A percentile compares a stretch with the other conserved stretches of the same genome.
phyloP scores from a whole-genome alignment of 2,329 filamentous ascomycete species.

The Paradendryphiella salina region DNA sequence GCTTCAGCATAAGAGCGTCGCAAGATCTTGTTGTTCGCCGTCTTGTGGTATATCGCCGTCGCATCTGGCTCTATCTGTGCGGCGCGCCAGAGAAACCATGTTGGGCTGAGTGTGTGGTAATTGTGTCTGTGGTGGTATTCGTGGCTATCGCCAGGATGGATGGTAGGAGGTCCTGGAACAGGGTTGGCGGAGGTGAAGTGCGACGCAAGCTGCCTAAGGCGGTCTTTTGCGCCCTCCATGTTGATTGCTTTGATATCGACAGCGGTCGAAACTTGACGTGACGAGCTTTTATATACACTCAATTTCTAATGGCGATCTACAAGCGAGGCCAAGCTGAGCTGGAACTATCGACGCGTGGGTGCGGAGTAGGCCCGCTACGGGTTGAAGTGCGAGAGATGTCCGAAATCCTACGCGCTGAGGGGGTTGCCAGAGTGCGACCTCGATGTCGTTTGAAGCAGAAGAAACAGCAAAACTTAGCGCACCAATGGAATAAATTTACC shows the following conservation, averaged over 20 bases:
- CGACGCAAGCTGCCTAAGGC: slow-evolving; percentile 45
- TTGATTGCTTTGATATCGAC: background rate
- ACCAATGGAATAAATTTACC: background rate
- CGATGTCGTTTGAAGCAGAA: background rate
- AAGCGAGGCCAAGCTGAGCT: slow-evolving; percentile 5
- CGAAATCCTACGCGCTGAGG: background rate
- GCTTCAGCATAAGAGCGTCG: slow-evolving; percentile 78
- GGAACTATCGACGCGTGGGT: slow-evolving; percentile 19
- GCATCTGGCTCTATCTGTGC: slow-evolving; percentile 83
- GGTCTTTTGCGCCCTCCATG: slow-evolving; percentile 26
- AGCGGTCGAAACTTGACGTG: background rate
- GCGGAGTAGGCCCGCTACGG: slow-evolving; percentile 21
- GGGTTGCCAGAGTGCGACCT: background rate
- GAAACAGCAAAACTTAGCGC: background rate
- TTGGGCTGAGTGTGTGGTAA: slow-evolving; percentile 81
- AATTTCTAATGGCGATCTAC: slow-evolving; percentile 8
- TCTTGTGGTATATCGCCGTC: slow-evolving; percentile 81
- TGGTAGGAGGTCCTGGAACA: slow-evolving; percentile 42
- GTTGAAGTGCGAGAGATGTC: slow-evolving; percentile 5
- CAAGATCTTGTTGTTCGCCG: slow-evolving; percentile 72
- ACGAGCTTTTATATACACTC: slow-evolving; percentile 5
- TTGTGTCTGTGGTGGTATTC: slow-evolving; percentile 57
- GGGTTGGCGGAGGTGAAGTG: slow-evolving; percentile 43
- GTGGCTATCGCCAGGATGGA: slow-evolving; percentile 42
- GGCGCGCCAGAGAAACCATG: slow-evolving; percentile 82